Evolutionary conservation across 495 filamentous ascomycete species (phyloP).

Genomic region (Xylaria venustula): DNA sequence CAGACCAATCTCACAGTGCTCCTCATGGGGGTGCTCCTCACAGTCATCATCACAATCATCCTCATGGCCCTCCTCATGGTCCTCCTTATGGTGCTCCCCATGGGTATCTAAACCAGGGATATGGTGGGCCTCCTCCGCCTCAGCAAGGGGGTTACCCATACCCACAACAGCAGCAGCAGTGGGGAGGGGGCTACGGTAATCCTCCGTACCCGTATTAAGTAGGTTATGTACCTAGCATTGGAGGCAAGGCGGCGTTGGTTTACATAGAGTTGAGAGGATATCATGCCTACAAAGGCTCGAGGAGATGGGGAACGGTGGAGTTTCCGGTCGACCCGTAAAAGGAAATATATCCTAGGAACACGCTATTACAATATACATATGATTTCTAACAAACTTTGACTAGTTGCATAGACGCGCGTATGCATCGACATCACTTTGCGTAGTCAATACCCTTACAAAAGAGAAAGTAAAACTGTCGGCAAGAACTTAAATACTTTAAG

Average conservation of each 20-base stretch:
- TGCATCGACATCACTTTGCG: too few relatives aligned
- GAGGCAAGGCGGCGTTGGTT: background rate
- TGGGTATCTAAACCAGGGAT: slow-evolving; percentile 19
- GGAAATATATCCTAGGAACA: background rate
- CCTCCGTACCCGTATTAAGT: slow-evolving; percentile 13
- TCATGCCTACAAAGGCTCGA: background rate
- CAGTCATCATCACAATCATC: background rate
- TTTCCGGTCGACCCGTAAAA: background rate
- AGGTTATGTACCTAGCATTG: background rate
- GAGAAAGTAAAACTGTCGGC: too few relatives aligned
- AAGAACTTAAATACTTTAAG: background rate
- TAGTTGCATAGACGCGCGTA: too few relatives aligned
- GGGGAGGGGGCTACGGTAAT: slow-evolving; percentile 19
- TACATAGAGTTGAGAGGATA: background rate
- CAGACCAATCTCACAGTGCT: background rate
- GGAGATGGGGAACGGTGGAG: background rate
- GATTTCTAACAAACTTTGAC: background rate
- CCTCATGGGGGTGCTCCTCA: background rate
- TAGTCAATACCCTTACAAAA: too few relatives aligned
- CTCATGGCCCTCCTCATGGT: background rate
- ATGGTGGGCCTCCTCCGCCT: slow-evolving; percentile 20
- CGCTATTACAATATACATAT: background rate
- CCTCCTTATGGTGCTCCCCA: slow-evolving; percentile 19
- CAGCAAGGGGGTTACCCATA: slow-evolving; percentile 23
- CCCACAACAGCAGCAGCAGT: slow-evolving; percentile 25